Conservation (phyloP, 768 basidiomycete genomes). For the Russula olivacea region DNA sequence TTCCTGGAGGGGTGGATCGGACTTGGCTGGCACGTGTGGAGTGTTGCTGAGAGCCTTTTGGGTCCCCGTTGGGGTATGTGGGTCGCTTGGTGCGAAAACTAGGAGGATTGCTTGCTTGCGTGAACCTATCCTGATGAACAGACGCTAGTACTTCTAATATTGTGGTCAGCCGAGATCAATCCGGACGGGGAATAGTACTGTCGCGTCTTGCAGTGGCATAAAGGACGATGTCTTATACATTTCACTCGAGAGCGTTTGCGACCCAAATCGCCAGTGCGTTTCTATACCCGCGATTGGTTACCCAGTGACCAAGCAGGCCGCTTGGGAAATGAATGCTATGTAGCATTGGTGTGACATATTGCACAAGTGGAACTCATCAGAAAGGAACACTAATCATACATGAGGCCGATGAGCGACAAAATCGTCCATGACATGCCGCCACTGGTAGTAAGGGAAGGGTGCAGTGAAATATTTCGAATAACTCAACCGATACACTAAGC, state of each 20-base stretch:
- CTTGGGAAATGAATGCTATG: not conserved
- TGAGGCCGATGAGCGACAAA: not conserved
- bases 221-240: too few relatives aligned
- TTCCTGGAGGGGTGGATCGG: slow-evolving; percentile 30
- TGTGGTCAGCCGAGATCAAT: not conserved
- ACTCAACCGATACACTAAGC: not conserved
- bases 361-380: not conserved
- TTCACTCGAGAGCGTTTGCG: too few relatives aligned
- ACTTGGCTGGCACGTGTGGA: slow-evolving; percentile 21
- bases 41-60: slow-evolving; percentile 11
- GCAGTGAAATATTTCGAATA: not conserved
- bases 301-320: too few relatives aligned
- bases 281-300: too few relatives aligned
- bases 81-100: slow-evolving; percentile 3
- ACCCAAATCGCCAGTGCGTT: too few relatives aligned
- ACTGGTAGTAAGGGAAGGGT: not conserved
- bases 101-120: not conserved
- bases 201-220: too few relatives aligned
- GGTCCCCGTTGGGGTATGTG: slow-evolving; percentile 17
- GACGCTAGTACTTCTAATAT: not conserved
- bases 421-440: not conserved
- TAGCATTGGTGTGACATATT: not conserved
- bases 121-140: not conserved
- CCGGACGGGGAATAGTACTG: too few relatives aligned
- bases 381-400: not conserved